Base-by-base conservation (phyloP, 495 filamentous ascomycete genomes). In the Podospora pseudocomata region DNA sequence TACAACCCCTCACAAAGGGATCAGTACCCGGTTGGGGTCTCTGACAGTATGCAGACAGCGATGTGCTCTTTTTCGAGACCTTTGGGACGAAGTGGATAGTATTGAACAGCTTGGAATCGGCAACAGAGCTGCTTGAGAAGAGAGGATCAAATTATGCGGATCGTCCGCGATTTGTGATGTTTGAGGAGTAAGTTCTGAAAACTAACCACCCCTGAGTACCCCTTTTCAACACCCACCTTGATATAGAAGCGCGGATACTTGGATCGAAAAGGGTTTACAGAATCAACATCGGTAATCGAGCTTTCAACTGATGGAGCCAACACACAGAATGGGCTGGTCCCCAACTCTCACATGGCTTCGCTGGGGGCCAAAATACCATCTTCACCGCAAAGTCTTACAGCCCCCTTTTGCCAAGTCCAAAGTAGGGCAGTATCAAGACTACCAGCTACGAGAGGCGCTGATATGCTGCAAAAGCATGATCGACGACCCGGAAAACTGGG, bases 281-380 rank as follows among this genome's bases (percentile, higher is more conserved):
- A 32, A 32, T 7, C 30, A 32, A 53, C 19, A 20, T 49, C 39
- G 26, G 60, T 63, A 16, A 63, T 20, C 27, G 1, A 39, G 11
- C 23, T 23, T 27, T 26, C 11, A 32, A 32, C 30, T 32, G 30
- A 32, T 7, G 30, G 30, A 32, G 30, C 4, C 7, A 32, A 32
- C 30, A 27, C 26, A 23, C 60, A 78, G 79, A 66, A 82, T 82
- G 80, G 80, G 80, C 68, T 82, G 79, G 80, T 76, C 79, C 0
- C 71, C 79, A 5, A 82, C 80, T 0, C 71, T 86, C 55, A 84
- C 83, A 19, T 83, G 83, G 70, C 78, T 84, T 3, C 80, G 74
- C 54, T 84, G 80, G 76, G 80, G 81, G 0, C 78, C 81, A 0
- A 78, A 79, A 26, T 83, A 81, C 64, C 77, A 77, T 9, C 70